Conservation (phyloP, 345 rosid species). For the Lepidium aucheri region DNA sequence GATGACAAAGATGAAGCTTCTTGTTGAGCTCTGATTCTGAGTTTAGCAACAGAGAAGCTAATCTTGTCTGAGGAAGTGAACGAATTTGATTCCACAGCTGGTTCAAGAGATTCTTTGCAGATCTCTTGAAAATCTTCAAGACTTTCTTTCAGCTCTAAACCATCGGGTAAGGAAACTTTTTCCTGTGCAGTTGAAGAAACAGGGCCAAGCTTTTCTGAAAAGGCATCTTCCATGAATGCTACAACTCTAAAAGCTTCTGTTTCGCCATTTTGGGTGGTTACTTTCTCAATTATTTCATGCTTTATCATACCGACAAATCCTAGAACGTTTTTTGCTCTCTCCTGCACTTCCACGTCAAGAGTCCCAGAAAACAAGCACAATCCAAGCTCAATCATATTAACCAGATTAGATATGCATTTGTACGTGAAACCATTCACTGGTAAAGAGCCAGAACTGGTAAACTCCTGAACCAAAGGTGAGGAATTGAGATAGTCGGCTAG, state of each 20-base stretch:
- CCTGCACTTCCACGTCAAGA: slow-evolving; percentile 75
- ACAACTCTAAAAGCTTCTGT: slow-evolving; percentile 35
- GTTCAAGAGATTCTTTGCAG: slow-evolving; percentile 39
- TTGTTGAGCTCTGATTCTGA: slow-evolving; percentile 42
- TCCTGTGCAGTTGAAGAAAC: slow-evolving; percentile 63
- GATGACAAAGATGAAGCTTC: slow-evolving; percentile 36
- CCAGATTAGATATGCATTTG: slow-evolving; percentile 43
- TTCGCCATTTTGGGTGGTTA: slow-evolving; percentile 16
- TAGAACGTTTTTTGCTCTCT: slow-evolving; percentile 63
- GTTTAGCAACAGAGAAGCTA: slow-evolving; percentile 31
- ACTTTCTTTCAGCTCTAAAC: slow-evolving; percentile 56
- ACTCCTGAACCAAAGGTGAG: slow-evolving; percentile 24
- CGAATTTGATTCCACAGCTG: slow-evolving; percentile 35
- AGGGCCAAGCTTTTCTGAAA: slow-evolving; percentile 72
- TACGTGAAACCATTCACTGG: slow-evolving; percentile 26
- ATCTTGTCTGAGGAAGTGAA: slow-evolving; percentile 38
- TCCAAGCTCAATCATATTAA: slow-evolving; percentile 49
- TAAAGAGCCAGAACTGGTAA: slow-evolving; percentile 20
- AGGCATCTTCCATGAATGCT: slow-evolving; percentile 46
- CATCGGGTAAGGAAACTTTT: slow-evolving; percentile 57
- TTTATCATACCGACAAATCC: slow-evolving; percentile 58
- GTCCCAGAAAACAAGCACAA: slow-evolving; percentile 43
- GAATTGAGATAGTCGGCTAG: slow-evolving; percentile 20
- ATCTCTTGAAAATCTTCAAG: slow-evolving; percentile 60
- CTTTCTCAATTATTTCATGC: slow-evolving; percentile 34